Evolutionary conservation across 1,284 basidiomycete genomes (phyloP).

Genomic region (Pholiota adiposa): DNA sequence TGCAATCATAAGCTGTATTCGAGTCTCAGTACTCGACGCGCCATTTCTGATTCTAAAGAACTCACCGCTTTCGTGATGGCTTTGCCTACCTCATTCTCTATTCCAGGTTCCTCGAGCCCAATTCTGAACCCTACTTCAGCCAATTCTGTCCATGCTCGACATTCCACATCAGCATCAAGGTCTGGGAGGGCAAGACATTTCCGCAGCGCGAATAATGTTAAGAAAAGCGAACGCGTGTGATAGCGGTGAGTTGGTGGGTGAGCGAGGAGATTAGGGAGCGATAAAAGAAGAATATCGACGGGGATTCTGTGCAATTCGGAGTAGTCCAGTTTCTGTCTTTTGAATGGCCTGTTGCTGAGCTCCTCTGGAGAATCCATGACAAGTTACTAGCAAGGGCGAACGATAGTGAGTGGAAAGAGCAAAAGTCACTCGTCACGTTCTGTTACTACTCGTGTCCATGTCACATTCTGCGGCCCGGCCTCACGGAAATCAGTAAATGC

Average conservation of each 20-base stretch:
- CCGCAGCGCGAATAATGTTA: slow-evolving; percentile 59
- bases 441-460: not conserved
- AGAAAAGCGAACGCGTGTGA: slow-evolving; percentile 54
- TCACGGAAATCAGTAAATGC: no score
- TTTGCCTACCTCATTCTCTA: slow-evolving; percentile 57
- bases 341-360: slow-evolving; percentile 11
- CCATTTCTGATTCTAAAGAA: slow-evolving; percentile 5
- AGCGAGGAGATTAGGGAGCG: slow-evolving; percentile 59
- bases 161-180: slow-evolving; percentile 64
- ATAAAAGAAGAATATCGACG: slow-evolving; percentile 54
- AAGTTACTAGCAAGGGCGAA: no score
- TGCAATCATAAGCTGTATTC: slow-evolving; percentile 56
- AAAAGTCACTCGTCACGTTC: not conserved
- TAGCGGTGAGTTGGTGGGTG: slow-evolving; percentile 64
- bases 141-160: slow-evolving; percentile 66
- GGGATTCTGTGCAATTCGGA: slow-evolving; percentile 42
- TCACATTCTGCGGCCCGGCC: no score
- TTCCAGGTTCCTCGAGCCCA: slow-evolving; percentile 48
- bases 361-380: not conserved
- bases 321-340: slow-evolving; percentile 17
- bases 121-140: slow-evolving; percentile 68
- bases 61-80: slow-evolving; percentile 47
- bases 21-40: slow-evolving; percentile 13
- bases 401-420: not conserved
- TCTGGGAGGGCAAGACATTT: slow-evolving; percentile 53